Conservation (phyloP, 2,329 filamentous ascomycete genomes). For the Botryotinia calthae region DNA sequence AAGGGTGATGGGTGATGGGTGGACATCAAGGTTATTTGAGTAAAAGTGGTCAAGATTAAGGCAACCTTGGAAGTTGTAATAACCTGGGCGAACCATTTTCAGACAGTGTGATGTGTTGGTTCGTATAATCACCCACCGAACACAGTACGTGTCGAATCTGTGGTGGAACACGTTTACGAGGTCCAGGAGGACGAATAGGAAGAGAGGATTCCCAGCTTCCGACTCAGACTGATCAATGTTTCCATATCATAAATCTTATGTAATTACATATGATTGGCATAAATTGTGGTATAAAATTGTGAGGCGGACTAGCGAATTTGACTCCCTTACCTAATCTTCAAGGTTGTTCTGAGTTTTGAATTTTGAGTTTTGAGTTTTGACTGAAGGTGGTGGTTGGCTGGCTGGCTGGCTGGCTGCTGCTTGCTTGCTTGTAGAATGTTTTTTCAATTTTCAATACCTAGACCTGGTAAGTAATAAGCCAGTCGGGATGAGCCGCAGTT, state of each 20-base stretch:
- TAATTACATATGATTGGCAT: not conserved
- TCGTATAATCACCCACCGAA: not conserved
- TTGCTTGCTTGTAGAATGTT: not conserved
- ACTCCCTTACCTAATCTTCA: conserved; percentile 5
- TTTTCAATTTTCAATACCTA: not conserved
- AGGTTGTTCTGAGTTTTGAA: not conserved
- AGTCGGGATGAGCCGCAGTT: conserved; percentile 26
- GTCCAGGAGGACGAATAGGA: conserved; percentile 17
- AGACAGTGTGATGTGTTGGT: conserved; percentile 18
- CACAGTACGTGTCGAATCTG: conserved; percentile 19
- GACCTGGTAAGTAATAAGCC: conserved; percentile 6
- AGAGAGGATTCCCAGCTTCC: not conserved
- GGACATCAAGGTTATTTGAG: conserved; percentile 19
- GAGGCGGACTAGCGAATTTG: conserved; percentile 24
- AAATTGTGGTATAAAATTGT: not conserved
- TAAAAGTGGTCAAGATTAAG: conserved; percentile 1
- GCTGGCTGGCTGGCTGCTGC: no score
- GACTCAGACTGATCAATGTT: not conserved
- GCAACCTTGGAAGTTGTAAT: conserved; percentile 10
- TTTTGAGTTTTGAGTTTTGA: not conserved
- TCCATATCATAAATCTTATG: not conserved
- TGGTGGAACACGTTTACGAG: conserved; percentile 20
- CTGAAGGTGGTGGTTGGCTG: not conserved
- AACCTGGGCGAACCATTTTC: conserved; percentile 22
- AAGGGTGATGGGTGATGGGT: not conserved